phyloP scores from a whole-genome alignment of 192 early-diverging fungal species.

The Coemansia sp. region DNA sequence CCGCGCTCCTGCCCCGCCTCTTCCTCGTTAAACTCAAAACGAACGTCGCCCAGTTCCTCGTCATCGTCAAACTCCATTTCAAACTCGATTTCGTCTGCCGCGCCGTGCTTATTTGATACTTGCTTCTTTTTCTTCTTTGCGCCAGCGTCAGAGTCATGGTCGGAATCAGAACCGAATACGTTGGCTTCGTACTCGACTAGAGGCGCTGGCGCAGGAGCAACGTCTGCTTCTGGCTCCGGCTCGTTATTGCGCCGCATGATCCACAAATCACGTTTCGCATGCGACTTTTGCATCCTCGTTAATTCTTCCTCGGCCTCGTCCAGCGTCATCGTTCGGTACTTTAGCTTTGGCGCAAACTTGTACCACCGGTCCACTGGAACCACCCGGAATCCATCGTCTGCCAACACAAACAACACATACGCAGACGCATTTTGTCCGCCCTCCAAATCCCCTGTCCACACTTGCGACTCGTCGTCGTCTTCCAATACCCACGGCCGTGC shows the following conservation, averaged over 20 bases:
- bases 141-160: constrained; percentile 1
- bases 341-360: constrained; percentile 69
- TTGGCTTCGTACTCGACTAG: constrained; percentile 5
- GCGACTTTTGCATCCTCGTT: constrained; percentile 28
- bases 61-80: constrained; percentile 82
- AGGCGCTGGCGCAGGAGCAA: too few relatives aligned
- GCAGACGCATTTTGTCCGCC: constrained; percentile 65
- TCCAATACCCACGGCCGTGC: constrained; percentile 74
- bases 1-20: constrained; percentile 57
- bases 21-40: constrained; percentile 65
- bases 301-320: constrained; percentile 81
- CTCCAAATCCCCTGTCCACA: constrained; percentile 67
- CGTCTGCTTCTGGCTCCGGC: constrained; percentile 11
- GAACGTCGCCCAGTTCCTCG: constrained; percentile 69
- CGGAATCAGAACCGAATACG: constrained; percentile 9
- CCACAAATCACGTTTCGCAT: constrained; percentile 26
- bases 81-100: constrained; percentile 72
- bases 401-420: constrained; percentile 72
- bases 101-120: constrained; percentile 52
- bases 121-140: constrained; percentile 27
- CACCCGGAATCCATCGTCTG: constrained; percentile 74
- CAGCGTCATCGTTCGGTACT: constrained; percentile 62
- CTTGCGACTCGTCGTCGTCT: constrained; percentile 68
- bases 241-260: constrained; percentile 60
- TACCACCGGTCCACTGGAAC: constrained; percentile 74